phyloP scores from a whole-genome alignment of 2,329 filamentous ascomycete genomes.

The Periconia sp. region DNA sequence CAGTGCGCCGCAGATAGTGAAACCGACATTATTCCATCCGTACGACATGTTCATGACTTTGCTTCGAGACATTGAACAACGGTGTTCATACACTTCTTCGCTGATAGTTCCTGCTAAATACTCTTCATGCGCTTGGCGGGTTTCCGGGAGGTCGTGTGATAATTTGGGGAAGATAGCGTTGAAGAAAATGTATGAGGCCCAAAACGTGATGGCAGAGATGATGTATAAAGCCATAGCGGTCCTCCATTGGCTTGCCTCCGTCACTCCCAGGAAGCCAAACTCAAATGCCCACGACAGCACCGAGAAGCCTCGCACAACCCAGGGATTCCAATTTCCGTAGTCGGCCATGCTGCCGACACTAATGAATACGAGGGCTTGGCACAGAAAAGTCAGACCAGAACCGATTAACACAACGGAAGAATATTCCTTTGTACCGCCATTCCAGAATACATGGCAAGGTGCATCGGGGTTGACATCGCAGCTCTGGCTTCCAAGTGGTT shows the following conservation, averaged over 20 bases:
- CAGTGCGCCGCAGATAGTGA: conserved; percentile 15
- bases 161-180: conserved; percentile 63
- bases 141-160: conserved; percentile 59
- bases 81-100: conserved; percentile 63
- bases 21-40: conserved; percentile 26
- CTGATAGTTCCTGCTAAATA: conserved; percentile 57
- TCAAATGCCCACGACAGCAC: conserved; percentile 67
- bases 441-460: conserved; percentile 16
- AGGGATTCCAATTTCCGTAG: conserved; percentile 69
- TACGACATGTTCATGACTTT: conserved; percentile 13
- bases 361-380: conserved; percentile 66
- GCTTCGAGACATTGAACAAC: conserved; percentile 1
- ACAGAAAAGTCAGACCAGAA: conserved; percentile 72
- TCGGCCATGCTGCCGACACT: conserved; percentile 63
- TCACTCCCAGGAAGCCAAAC: conserved; percentile 72
- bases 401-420: conserved; percentile 69
- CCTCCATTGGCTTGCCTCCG: conserved; percentile 65
- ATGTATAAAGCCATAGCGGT: conserved; percentile 68
- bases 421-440: conserved; percentile 55
- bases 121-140: conserved; percentile 59
- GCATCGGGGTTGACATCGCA: conserved; percentile 30
- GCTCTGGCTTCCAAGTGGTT: conserved; percentile 62
- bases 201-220: conserved; percentile 69
- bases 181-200: conserved; percentile 52
- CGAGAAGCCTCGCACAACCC: conserved; percentile 67